Evolutionary conservation across 306 rosid genomes (phyloP), one percentile per base, ranked within the genome.

Genomic region (Luffa aegyptiaca): DNA sequence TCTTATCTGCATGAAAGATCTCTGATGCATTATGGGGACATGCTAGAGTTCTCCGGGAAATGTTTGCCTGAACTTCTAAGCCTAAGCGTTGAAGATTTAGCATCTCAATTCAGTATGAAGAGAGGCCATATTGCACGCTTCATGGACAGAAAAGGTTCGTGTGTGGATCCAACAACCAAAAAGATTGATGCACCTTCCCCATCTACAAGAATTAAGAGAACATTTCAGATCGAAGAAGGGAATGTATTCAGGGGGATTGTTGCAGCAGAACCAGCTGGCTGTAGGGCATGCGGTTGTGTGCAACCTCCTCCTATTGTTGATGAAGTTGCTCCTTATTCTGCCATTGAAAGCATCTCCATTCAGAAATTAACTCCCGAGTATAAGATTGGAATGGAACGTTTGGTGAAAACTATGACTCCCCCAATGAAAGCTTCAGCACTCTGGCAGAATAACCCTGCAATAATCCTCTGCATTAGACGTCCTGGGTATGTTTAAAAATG

Each of bases 71-170:
- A 91, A 84, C 83, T 92, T 82, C 85, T 90, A 18, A 84, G 78
- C 83, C 41, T 88, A 61, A 88, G 86, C 46, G 58, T 83, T 2
- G 78, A 39, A 4, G 90, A 86, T 84, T 93, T 89, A 45, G 61
- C 81, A 64, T 61, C 88, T 11, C 90, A 86, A 55, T 89, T 92
- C 63, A 86, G 79, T 49, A 92, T 94, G 96, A 94, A 92, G 82
- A 85, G 98, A 83, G 96, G 94, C 59, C 98, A 94, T 77, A 72
- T 92, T n/a, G 96, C 96, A 1, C 98, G 96, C 71, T 92, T 94
- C 74, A 61, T 53, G 75, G 84, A 92, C 86, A 85, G 84, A 86
- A 89, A 85, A 2, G 68, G 64, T 77, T 81, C 84, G 14, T 59
- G 84, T 76, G 76, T 21, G 26, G 92, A 92, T 76, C 72, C 84